Evolutionary conservation across 1,139 yeast species (phyloP), one percentile per base, ranked within the genome.

Genomic region (Suhomyces anneliseae): DNA sequence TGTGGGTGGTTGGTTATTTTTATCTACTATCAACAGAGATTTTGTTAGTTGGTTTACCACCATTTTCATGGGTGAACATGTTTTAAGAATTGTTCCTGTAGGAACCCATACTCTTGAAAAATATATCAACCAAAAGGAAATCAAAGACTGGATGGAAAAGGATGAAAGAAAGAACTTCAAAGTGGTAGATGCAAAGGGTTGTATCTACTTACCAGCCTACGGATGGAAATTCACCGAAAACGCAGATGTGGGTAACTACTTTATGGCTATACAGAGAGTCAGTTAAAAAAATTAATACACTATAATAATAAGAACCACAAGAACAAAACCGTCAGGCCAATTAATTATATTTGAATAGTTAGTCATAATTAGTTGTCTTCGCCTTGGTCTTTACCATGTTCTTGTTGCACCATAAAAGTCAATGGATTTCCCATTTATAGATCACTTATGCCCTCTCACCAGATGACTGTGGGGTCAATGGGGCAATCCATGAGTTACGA

Each of bases 21-120:
- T 92, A 49, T 90, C 97, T 32, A 95, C 99, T 1, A 93, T 93
- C 48, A 93, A 93, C 66, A 79, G 98, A 53, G 96, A 95, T 53
- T 75, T 82, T 38, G 70, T 90, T n/a, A 83, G 97, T 39, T 92
- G 95, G 88, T 82, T 93, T 61, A 90, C 98, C 12, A 95, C 99
- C 0, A 93, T 93, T 32, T 82, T 89, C 55, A 79, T 89, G 79
- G 99, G 93, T 3, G 99, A 93, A 64, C 79, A 88, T 50, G 64
- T 93, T 3, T 68, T 93, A 49, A 67, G 76, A 36, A 83, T 93
- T 40, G 99, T 93, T 3, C 99, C 99, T 1, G 73, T 75, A 40
- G 98, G 98, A 1, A 93, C 99, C 1, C 99, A 93, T 65, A 85
- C 92, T 2, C 79, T 85, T 63, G 81, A 82, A 42, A 93, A 95